Percentiles rank a stretch among this genome's conserved stretches.
phyloP scores from a whole-genome alignment of 768 basidiomycete genomes.

The Solioccasus polychromus region DNA sequence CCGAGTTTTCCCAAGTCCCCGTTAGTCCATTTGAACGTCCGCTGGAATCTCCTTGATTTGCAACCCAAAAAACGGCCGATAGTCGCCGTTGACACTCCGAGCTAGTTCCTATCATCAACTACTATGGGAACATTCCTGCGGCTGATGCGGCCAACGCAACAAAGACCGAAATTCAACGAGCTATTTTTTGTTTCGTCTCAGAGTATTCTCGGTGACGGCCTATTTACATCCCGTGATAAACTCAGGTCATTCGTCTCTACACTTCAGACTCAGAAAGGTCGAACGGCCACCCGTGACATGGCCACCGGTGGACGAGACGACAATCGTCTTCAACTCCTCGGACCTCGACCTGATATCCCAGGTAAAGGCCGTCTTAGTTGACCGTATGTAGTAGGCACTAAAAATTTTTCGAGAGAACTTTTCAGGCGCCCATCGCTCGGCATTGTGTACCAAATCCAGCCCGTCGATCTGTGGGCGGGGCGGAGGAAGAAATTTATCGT shows the following conservation, averaged over 20 bases:
- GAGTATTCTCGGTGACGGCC: constrained; percentile 24
- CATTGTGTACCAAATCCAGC: constrained; percentile 9
- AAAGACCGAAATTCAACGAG: constrained; percentile 21
- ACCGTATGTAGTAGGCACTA: constrained; percentile 1
- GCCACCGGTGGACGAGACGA: constrained; percentile 12
- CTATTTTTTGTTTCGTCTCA: constrained; percentile 12
- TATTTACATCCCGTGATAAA: constrained; percentile 11
- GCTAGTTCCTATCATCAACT: constrained; percentile 4
- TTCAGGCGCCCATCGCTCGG: constrained; percentile 20
- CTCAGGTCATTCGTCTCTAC: constrained; percentile 4
- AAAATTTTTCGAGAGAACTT: constrained; percentile 7
- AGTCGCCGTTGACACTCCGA: constrained; percentile 4
- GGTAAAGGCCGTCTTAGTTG: constrained; percentile 9
- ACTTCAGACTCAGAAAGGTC: constrained; percentile 8
- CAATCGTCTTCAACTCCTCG: constrained; percentile 25
- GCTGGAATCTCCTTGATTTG: constrained; percentile 7
- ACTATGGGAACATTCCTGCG: constrained; percentile 23
- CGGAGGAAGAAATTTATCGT: constrained; percentile 3
- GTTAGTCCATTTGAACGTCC: constrained; percentile 9
- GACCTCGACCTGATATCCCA: constrained; percentile 15
- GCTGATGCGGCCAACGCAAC: constrained; percentile 17
- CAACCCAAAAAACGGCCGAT: constrained; percentile 6
- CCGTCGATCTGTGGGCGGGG: constrained; percentile 19
- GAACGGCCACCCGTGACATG: constrained; percentile 16
- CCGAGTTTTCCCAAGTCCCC: constrained; percentile 18